phyloP scores from a whole-genome alignment of 306 rosid species.

The Mimosa pudica region DNA sequence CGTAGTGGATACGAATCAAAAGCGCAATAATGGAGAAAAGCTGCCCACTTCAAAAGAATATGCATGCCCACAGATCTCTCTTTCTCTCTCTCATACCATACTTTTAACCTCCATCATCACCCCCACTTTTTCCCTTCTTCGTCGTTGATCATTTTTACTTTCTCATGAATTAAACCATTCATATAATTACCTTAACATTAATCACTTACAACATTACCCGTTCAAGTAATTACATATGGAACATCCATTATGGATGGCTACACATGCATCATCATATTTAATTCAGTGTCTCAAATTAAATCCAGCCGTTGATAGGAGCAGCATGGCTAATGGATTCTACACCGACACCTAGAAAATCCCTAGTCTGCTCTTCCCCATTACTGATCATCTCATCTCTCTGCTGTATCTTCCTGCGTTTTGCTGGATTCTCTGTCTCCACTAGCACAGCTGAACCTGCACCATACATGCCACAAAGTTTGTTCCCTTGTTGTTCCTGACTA shows the following conservation, averaged over 20 bases:
- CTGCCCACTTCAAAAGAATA: constrained; percentile 67
- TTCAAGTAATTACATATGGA: neutral
- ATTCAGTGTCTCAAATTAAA: constrained; percentile 52
- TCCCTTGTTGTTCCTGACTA: constrained; percentile 47
- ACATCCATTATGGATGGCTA: neutral
- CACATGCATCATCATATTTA: constrained; percentile 3
- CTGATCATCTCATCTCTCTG: constrained; percentile 36
- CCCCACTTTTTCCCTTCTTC: constrained; percentile 49
- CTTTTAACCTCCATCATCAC: constrained; percentile 48
- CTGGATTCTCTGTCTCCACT: constrained; percentile 52
- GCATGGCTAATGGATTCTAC: constrained; percentile 70
- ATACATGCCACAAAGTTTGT: constrained; percentile 48
- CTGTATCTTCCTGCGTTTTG: constrained; percentile 60
- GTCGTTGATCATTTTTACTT: neutral
- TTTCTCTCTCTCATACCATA: constrained; percentile 24
- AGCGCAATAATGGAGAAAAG: constrained; percentile 47
- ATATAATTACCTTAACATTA: neutral
- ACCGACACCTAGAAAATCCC: constrained; percentile 92
- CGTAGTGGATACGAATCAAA: neutral
- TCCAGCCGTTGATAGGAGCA: constrained; percentile 76
- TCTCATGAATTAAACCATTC: neutral
- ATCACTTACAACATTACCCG: neutral
- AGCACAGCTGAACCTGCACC: constrained; percentile 47
- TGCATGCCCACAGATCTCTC: constrained; percentile 49
- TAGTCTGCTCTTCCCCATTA: constrained; percentile 60